Evolutionary conservation across 805 yeast genomes (phyloP), one percentile per base, ranked within the genome.

Genomic region (Diddensiella transvaalensis): DNA sequence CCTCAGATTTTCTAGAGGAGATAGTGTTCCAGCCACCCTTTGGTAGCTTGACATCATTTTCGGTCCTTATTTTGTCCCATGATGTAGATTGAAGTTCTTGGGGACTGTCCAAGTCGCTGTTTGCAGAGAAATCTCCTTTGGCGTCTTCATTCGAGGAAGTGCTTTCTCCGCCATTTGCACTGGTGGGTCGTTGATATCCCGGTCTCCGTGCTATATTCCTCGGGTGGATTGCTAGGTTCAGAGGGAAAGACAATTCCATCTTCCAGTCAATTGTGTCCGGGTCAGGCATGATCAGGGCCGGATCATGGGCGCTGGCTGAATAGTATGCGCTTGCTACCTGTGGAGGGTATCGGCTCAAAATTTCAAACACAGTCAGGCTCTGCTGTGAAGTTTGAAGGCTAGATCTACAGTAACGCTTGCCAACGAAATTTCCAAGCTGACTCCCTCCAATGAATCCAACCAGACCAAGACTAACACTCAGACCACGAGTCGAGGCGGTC

Each of bases 211-310:
- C 22, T 33, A 40, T 21, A 21, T 40, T 33, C 36, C 29, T 22
- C 5, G 44, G 43, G 15, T 43, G 47, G 13, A 42, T 5, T 3
- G 40, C 48, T 22, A 54, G 49, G 33, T 53, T 56, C 23, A 52
- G 26, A 10, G 60, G 60, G 37, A 56, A 56, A 4, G 47, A 22
- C 30, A 54, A 46, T 35, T 48, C 49, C 38, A 30, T 40, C 21
- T 39, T 42, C 60, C 60, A 56, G 43, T 54, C 52, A 33, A 56
- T 49, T 15, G 50, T 35, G 22, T 38, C 39, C 6, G 60, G 60
- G 33, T 57, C 55, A 3, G 44, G 39, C 59, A 57, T 53, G n/a
- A 39, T 40, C 32, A 39, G 23, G 10, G 52, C 33, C 1, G 42
- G 37, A 36, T 55, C 56, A 26, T 46, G 30, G 3, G 53, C 48